phyloP scores from a whole-genome alignment of 2,329 filamentous ascomycete genomes.

The Apiospora sp. region DNA sequence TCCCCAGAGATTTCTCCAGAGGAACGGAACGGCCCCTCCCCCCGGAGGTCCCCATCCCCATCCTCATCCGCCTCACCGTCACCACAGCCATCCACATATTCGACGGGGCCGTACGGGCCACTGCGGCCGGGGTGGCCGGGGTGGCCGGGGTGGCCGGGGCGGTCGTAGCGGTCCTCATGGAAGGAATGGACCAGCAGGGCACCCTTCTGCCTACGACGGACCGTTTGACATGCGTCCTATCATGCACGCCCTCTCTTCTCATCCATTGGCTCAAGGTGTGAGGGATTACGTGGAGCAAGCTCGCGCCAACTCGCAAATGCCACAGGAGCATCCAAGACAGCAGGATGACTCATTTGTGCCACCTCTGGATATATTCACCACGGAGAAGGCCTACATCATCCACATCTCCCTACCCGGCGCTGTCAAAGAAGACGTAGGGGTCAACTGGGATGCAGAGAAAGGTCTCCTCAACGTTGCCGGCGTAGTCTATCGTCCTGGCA shows the following conservation, averaged over 20 bases:
- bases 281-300: conserved; percentile 47
- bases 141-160: conserved; percentile 34
- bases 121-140: conserved; percentile 33
- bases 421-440: conserved; percentile 78
- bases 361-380: conserved; percentile 80
- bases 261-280: conserved; percentile 53
- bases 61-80: conserved; percentile 25
- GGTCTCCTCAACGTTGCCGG: conserved; percentile 72
- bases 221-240: conserved; percentile 49
- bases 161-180: conserved; percentile 32
- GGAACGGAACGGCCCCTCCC: not conserved
- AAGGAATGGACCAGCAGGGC: conserved; percentile 30
- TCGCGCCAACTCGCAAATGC: conserved; percentile 32
- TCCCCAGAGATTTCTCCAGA: conserved; percentile 20
- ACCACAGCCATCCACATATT: conserved; percentile 35
- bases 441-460: conserved; percentile 78
- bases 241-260: conserved; percentile 49
- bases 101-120: conserved; percentile 25
- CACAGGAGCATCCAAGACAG: conserved; percentile 26
- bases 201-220: conserved; percentile 35
- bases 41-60: conserved; percentile 30
- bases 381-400: conserved; percentile 68
- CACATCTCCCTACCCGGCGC: conserved; percentile 82
- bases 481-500: conserved; percentile 75
- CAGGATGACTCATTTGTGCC: conserved; percentile 61